Conservation (phyloP, 306 rosid species). For the cucumber (Cucumis sativus) region DNA sequence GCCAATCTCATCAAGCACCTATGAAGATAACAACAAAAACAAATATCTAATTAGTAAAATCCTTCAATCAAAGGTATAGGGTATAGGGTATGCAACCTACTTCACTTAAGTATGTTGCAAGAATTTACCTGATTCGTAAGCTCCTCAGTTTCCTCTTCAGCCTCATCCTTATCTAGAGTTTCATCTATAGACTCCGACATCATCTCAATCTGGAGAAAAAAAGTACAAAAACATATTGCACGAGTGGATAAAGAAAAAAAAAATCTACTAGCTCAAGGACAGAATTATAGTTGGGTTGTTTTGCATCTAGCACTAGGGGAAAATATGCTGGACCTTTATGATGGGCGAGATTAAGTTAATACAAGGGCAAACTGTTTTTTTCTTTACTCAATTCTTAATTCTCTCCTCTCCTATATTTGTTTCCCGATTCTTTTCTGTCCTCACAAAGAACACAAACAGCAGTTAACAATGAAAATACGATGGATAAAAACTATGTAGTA, state of each 20-base stretch:
- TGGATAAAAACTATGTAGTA: not conserved
- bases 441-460: not conserved
- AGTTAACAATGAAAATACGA: not conserved
- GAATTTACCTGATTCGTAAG: conserved; percentile 80
- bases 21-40: conserved; percentile 9
- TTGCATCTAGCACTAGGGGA: not conserved
- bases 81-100: not conserved
- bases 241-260: not conserved
- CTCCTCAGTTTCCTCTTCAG: conserved; percentile 96
- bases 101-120: conserved; percentile 1
- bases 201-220: conserved; percentile 76
- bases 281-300: not conserved
- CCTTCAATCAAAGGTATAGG: not conserved
- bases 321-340: not conserved
- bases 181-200: conserved; percentile 97
- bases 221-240: not conserved
- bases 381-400: too few species aligned
- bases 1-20: conserved; percentile 99
- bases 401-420: too few species aligned
- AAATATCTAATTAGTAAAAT: conserved; percentile 4
- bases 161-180: conserved; percentile 95
- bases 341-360: not conserved
- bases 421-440: not conserved
- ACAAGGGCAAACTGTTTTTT: not conserved
- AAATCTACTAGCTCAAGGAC: not conserved